These are phyloP conservation scores for Trichosporon ovoides DNA, from an alignment of 1,284 basidiomycete species.

Conservation along the genomic window DNA sequence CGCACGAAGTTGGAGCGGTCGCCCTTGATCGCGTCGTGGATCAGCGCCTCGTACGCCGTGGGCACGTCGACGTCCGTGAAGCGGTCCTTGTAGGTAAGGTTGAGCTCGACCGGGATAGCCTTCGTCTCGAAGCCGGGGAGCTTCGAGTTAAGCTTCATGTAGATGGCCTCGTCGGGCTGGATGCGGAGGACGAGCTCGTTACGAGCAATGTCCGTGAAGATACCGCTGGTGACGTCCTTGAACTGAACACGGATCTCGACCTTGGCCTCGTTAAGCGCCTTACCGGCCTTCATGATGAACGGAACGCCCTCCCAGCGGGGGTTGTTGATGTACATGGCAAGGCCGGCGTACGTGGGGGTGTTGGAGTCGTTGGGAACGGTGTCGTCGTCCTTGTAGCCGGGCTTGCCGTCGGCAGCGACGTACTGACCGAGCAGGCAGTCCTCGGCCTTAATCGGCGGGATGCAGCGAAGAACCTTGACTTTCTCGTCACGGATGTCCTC, in stretches of 20 bases:
- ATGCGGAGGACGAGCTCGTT: slow-evolving; percentile 95
- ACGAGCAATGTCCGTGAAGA: slow-evolving; percentile 88
- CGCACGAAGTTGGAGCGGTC: slow-evolving; percentile 69
- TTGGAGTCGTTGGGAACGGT: slow-evolving; percentile 86
- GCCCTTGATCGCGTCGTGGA: slow-evolving; percentile 75
- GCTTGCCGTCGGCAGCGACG: slow-evolving; percentile 77
- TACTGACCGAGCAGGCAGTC: slow-evolving; percentile 91
- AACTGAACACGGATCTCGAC: slow-evolving; percentile 95
- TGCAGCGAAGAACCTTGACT: slow-evolving; percentile 89
- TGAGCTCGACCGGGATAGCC: slow-evolving; percentile 90
- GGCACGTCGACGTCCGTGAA: slow-evolving; percentile 84
- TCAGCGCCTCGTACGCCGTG: slow-evolving; percentile 88
- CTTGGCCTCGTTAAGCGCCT: slow-evolving; percentile 94
- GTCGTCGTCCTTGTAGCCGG: slow-evolving; percentile 92
- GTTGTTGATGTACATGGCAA: slow-evolving; percentile 83
- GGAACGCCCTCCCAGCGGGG: slow-evolving; percentile 96
- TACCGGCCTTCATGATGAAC: slow-evolving; percentile 93
- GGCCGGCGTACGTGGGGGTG: slow-evolving; percentile 88
- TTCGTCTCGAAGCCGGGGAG: slow-evolving; percentile 82
- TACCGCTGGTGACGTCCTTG: slow-evolving; percentile 90
- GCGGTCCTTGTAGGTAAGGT: slow-evolving; percentile 90
- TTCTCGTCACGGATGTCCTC: slow-evolving; percentile 98
- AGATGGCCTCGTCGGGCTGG: slow-evolving; percentile 89
- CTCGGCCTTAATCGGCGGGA: slow-evolving; percentile 68
- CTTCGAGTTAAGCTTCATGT: slow-evolving; percentile 92